Evolutionary conservation across 1,139 yeast genomes (phyloP).

Genomic region (Starmera stellimalicola): DNA sequence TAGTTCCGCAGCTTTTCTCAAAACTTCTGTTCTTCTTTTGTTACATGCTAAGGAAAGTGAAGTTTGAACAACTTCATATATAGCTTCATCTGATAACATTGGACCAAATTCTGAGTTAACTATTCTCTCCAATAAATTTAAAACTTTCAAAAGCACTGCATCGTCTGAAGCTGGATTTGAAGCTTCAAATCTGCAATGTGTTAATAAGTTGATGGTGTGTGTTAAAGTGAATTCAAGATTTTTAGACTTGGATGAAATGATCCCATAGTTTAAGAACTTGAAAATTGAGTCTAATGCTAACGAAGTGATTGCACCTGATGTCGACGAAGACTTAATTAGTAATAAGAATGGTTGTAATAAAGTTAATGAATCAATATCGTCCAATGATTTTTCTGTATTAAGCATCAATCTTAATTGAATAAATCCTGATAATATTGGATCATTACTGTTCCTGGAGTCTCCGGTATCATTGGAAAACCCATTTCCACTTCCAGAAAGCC

Average conservation of each 20-base stretch:
- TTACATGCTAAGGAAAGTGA: slow-evolving; percentile 90
- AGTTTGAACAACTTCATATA: slow-evolving; percentile 85
- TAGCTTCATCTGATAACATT: slow-evolving; percentile 66
- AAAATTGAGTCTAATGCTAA: slow-evolving; percentile 70
- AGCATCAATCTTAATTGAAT: slow-evolving; percentile 68
- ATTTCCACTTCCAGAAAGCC: slow-evolving; percentile 17
- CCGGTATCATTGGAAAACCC: slow-evolving; percentile 10
- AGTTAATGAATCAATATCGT: slow-evolving; percentile 60
- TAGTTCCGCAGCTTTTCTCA: slow-evolving; percentile 84
- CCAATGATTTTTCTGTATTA: slow-evolving; percentile 43
- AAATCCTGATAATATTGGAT: slow-evolving; percentile 74
- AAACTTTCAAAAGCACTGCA: slow-evolving; percentile 76
- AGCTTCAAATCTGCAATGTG: slow-evolving; percentile 94
- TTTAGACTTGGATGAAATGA: slow-evolving; percentile 34
- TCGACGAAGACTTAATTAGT: slow-evolving; percentile 76
- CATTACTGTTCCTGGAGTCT: slow-evolving; percentile 25
- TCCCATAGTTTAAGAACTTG: slow-evolving; percentile 57
- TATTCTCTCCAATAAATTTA: slow-evolving; percentile 62
- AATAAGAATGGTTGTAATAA: slow-evolving; percentile 79
- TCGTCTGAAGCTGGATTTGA: slow-evolving; percentile 92
- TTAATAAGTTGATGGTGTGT: slow-evolving; percentile 59
- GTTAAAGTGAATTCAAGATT: slow-evolving; percentile 39
- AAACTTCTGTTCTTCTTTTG: slow-evolving; percentile 81
- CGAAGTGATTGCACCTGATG: slow-evolving; percentile 80
- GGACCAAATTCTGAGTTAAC: slow-evolving; percentile 57